Percentiles rank a stretch among this genome's conserved stretches.
phyloP scores from a whole-genome alignment of 352 stramenopile species.

The Phytophthora agathidicida region DNA sequence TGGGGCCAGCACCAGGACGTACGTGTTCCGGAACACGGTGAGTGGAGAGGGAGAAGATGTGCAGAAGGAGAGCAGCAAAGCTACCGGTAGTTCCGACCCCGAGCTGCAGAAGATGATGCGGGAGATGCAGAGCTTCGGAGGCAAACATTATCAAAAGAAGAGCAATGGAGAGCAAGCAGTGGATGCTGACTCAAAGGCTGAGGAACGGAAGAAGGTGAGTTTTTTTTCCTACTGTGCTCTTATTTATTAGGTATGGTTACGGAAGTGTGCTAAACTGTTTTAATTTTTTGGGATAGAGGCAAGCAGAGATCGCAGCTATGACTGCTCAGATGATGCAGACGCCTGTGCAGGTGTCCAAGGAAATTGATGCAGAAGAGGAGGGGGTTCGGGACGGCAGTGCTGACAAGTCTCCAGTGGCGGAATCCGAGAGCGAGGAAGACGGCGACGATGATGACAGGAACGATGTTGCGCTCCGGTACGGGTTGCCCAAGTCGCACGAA shows the following conservation, averaged over 20 bases:
- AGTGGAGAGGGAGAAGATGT: slow-evolving; percentile 4
- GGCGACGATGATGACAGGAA: slow-evolving; percentile 48
- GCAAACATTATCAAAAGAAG: slow-evolving; percentile 22
- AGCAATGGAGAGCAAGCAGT: background rate
- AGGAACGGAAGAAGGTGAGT: slow-evolving; percentile 48
- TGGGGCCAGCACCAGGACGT: slow-evolving; percentile 66
- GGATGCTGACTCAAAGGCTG: slow-evolving; percentile 1
- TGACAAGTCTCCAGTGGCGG: slow-evolving; percentile 16
- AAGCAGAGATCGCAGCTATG: slow-evolving; percentile 75
- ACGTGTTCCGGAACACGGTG: slow-evolving; percentile 46
- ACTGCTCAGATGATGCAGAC: slow-evolving; percentile 75
- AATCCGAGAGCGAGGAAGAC: slow-evolving; percentile 45
- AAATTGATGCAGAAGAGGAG: slow-evolving; percentile 4
- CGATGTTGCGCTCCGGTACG: slow-evolving; percentile 70
- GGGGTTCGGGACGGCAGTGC: background rate
- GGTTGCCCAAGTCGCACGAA: slow-evolving; percentile 74
- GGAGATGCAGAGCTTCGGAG: slow-evolving; percentile 57
- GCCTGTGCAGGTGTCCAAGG: slow-evolving; percentile 20
- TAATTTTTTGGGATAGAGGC: slow-evolving; percentile 41
- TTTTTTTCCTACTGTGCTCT: background rate
- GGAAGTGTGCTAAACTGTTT: background rate
- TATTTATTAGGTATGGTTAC: background rate
- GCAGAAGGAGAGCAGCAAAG: slow-evolving; percentile 1
- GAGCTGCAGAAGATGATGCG: slow-evolving; percentile 49
- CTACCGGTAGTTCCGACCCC: slow-evolving; percentile 10